Evolutionary conservation across 2,329 filamentous ascomycete genomes (phyloP), one percentile per base, ranked within the genome.

Genomic region (Sarocladium brachiariae): DNA sequence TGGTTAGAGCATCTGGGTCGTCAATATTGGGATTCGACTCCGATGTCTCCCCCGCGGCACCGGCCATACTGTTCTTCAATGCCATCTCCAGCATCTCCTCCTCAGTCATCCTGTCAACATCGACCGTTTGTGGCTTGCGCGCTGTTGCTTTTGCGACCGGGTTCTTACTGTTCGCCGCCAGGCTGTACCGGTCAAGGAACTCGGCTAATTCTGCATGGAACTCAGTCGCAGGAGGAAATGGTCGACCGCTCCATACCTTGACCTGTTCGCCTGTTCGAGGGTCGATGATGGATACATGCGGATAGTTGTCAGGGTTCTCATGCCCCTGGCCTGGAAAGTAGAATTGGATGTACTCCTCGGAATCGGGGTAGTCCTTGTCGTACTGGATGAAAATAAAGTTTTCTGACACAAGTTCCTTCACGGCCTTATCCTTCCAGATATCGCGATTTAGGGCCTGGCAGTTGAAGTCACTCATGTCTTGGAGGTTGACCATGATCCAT

Each of bases 321-420:
- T 87, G 81, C 38, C 75, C 74, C 50, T 82, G 78, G 63, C 74
- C 74, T 1, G 75, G 73, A 55, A 97, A 91, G 71, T 99, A 99
- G 67, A 96, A 95, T 51, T 88, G 87, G 54, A 95, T 75, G 66
- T 95, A 99, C 57, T 89, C 83, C 56, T 81, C 75, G 1, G 88
- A 89, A 33, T 84, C 79, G 0, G 82, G 79, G 58, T 95, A 90
- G 56, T 89, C 84, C 68, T 95, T 96, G 58, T 85, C 83, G 70
- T 93, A 97, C 63, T 99, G 93, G 59, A 99, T 72, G 68, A 99
- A 99, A 58, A 99, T 79, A 65, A 99, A 99, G 69, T 95, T 91
- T 63, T 96, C 92, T 59, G 80, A 80, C 25, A 99, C 76, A 1
- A 95, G 81, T n/a, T 87, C 82, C 59, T 80, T 81, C 52, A 99